phyloP scores from a whole-genome alignment of 805 yeast species.

The Starmerella floricola region DNA sequence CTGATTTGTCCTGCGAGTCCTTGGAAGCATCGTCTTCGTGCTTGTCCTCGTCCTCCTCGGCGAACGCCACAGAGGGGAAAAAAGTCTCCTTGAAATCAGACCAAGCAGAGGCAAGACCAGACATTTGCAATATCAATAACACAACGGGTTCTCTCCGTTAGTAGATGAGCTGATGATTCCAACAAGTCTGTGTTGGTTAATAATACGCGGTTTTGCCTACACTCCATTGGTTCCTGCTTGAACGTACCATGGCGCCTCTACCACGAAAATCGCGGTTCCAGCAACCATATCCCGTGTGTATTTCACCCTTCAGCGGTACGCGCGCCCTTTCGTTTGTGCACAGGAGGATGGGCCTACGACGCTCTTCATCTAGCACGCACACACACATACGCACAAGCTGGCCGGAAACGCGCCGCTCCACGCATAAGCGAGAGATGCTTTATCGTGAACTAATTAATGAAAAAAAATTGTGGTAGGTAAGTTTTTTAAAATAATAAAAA shows the following conservation, averaged over 20 bases:
- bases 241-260: conserved; percentile 6
- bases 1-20: conserved; percentile 9
- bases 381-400: no score
- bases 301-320: no score
- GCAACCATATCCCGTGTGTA: no score
- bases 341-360: no score
- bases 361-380: no score
- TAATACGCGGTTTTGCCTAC: conserved; percentile 12
- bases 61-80: conserved; percentile 69
- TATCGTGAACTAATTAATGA: no score
- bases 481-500: background rate
- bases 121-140: conserved; percentile 11
- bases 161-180: background rate
- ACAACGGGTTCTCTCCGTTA: background rate
- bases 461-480: no score
- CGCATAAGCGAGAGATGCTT: no score
- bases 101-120: conserved; percentile 32
- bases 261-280: no score
- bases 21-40: conserved; percentile 7
- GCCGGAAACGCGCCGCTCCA: no score
- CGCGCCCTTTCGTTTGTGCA: no score
- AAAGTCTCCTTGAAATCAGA: conserved; percentile 70
- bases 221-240: conserved; percentile 11
- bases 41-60: conserved; percentile 39
- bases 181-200: conserved; percentile 5